Evolutionary conservation across 345 rosid species (phyloP).

Genomic region (Citrus glauca): DNA sequence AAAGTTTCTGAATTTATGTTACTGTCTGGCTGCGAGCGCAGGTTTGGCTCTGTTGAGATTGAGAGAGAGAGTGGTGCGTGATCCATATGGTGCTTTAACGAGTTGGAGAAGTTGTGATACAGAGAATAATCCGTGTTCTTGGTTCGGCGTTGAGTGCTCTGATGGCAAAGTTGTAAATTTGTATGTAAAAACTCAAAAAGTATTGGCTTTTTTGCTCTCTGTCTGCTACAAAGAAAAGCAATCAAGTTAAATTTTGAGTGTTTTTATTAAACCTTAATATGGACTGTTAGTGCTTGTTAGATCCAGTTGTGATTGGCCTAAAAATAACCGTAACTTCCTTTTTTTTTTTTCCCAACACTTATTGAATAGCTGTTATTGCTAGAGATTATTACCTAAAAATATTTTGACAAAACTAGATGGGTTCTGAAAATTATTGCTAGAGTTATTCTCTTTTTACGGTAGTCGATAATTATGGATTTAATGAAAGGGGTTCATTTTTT

Average conservation of each 20-base stretch:
- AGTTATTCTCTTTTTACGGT: no score
- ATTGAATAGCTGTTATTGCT: not conserved
- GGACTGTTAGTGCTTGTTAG: not conserved
- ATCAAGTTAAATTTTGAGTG: not conserved
- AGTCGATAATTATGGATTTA: not conserved
- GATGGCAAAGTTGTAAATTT: slow-evolving; percentile 41
- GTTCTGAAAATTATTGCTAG: not conserved
- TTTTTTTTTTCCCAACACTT: not conserved
- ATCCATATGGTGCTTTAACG: slow-evolving; percentile 47
- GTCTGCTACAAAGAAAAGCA: slow-evolving; percentile 1
- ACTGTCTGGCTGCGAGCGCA: slow-evolving; percentile 18
- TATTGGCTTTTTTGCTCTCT: not conserved
- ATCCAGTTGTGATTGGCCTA: not conserved
- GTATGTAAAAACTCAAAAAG: slow-evolving; percentile 27
- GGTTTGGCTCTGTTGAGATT: slow-evolving; percentile 45
- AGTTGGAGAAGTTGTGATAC: slow-evolving; percentile 36
- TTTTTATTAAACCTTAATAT: not conserved
- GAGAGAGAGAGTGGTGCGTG: slow-evolving; percentile 34
- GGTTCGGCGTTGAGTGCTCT: slow-evolving; percentile 48
- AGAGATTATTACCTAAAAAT: not conserved
- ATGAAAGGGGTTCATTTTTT: not conserved
- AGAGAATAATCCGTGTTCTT: slow-evolving; percentile 43
- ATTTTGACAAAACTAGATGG: not conserved
- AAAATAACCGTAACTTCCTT: not conserved
- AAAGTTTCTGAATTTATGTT: not conserved